phyloP scores from a whole-genome alignment of 139 green algal species.

The Pleodorina starrii region DNA sequence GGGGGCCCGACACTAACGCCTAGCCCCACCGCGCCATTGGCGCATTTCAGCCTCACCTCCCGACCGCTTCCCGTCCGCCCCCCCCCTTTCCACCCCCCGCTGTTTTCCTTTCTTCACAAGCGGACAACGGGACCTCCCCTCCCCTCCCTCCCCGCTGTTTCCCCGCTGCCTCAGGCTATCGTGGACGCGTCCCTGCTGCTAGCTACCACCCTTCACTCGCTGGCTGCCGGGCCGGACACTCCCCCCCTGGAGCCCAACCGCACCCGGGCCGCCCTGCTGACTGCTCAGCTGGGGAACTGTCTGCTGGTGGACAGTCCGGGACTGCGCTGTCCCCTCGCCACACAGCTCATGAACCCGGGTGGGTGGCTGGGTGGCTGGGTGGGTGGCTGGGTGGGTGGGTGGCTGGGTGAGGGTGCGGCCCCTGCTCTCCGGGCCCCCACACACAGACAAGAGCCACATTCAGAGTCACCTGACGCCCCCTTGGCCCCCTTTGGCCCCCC shows the following conservation, averaged over 20 bases:
- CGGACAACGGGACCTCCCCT: not conserved
- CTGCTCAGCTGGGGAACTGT: constrained; percentile 57
- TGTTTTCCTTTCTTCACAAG: not conserved
- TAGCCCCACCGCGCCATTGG: no score
- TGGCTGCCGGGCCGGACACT: constrained; percentile 48
- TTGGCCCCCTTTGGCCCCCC: no score
- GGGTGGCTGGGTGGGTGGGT: no score
- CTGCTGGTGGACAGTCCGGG: constrained; percentile 55
- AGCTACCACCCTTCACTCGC: constrained; percentile 64
- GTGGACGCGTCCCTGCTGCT: constrained; percentile 61
- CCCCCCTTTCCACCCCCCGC: not conserved
- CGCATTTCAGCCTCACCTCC: no score
- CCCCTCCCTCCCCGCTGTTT: not conserved
- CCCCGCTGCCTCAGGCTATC: constrained; percentile 5
- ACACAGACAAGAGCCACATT: no score
- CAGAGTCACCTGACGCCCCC: no score
- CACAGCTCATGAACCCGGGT: constrained; percentile 56
- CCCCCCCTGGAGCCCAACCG: constrained; percentile 60
- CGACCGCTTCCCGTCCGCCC: not conserved
- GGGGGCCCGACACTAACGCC: no score
- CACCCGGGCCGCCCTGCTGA: constrained; percentile 21
- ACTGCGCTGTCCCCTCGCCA: constrained; percentile 63
- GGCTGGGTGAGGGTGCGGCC: no score
- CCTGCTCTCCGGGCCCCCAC: no score
- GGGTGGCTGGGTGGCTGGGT: not conserved